Evolutionary conservation across 805 yeast genomes (phyloP).

Genomic region (Blastobotrys attinorum): DNA sequence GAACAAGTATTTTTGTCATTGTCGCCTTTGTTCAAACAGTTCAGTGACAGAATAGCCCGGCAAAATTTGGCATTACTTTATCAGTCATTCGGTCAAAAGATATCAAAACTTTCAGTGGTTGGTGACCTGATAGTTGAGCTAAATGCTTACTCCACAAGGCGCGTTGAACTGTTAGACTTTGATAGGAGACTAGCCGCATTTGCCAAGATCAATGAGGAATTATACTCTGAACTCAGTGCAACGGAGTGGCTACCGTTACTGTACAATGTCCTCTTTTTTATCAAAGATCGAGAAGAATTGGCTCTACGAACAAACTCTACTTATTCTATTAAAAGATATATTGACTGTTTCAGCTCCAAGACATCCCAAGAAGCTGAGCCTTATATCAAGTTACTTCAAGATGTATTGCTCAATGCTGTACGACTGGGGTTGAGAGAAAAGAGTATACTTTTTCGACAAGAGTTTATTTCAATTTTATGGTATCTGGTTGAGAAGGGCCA

Average conservation of each 20-base stretch:
- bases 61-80: constrained; percentile 53
- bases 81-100: constrained; percentile 45
- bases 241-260: constrained; percentile 76
- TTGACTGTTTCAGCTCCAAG: constrained; percentile 45
- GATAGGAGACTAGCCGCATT: constrained; percentile 65
- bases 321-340: constrained; percentile 50
- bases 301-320: constrained; percentile 75
- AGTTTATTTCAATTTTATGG: constrained; percentile 58
- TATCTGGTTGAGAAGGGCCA: constrained; percentile 47
- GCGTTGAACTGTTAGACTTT: constrained; percentile 72
- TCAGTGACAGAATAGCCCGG: constrained; percentile 56
- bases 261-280: constrained; percentile 57
- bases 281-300: constrained; percentile 71
- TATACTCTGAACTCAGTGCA: constrained; percentile 37
- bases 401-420: constrained; percentile 54
- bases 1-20: constrained; percentile 36
- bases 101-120: constrained; percentile 25
- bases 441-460: constrained; percentile 59
- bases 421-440: constrained; percentile 56
- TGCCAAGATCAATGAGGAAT: constrained; percentile 50
- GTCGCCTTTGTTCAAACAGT: constrained; percentile 51
- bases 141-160: constrained; percentile 56
- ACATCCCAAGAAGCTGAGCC: constrained; percentile 23
- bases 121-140: constrained; percentile 52
- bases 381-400: constrained; percentile 35